Base-by-base conservation (phyloP, 805 yeast genomes). In the Brettanomyces anomalus region DNA sequence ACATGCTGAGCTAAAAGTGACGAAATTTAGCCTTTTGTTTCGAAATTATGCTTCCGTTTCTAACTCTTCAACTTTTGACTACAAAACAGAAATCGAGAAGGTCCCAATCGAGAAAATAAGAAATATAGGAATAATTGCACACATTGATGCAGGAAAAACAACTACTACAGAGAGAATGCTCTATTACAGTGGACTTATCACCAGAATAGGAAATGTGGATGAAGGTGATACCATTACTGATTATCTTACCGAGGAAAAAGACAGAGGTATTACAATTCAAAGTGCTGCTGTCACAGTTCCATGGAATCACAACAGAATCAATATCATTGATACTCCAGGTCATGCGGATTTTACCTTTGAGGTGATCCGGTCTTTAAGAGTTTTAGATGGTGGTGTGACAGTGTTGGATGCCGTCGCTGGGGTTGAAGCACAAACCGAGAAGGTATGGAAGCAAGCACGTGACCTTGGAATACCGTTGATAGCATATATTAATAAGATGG, bases 291-390 rank as follows among this genome's bases (percentile, higher is more conserved):
- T 90, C 32, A 77, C 96, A 0, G 74, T 93, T 40, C 82, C 86
- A 24, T 93, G 97, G 97, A 66, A 68, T 39, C 49, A 55, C 13
- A 75, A 77, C 55, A 78, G 77, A 50, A 79, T 93, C 54, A 93
- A 93, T 60, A 69, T 93, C 44, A 88, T 93, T 19, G 98, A 93
- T 60, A 93, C 98, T 0, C 98, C 98, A 0, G 98, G 98, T 0
- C 98, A 93, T 62, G 97, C 96, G 0, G 98, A 93, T 63, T 93
- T 93, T 60, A 85, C 94, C 0, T 93, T 89, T 60, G 98, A 93
- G 62, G 98, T 93, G 4, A 85, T 78, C 2, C 67, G 97, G 43
- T 81, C 97, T 0, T 70, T 93, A 44, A 72, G 96, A 48, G 97
- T 93, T 2, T 66, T 93, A 8, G 98, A 93, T 64, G 97, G 97